These are phyloP conservation scores for Pythium phragmiticola DNA, from an alignment of 352 stramenopile genomes.

Conservation along the genomic window DNA sequence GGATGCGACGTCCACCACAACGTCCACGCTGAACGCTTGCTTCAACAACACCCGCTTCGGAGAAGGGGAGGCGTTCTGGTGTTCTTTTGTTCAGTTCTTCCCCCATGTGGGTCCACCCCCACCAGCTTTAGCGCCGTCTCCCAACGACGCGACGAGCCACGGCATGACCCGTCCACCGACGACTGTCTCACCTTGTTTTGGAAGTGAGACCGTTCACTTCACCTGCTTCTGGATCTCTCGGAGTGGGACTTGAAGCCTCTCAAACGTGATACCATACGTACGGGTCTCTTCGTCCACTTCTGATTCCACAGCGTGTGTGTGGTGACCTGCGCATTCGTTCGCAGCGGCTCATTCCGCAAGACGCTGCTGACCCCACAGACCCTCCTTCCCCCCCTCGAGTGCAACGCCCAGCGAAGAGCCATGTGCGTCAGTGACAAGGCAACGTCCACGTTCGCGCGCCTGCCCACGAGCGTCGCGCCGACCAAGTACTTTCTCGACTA, in stretches of 20 bases:
- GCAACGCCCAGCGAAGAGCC: not conserved
- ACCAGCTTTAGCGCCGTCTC: not conserved
- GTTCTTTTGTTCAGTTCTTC: not conserved
- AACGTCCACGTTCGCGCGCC: conserved; percentile 62
- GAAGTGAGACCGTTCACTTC: not conserved
- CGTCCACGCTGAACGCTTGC: not conserved
- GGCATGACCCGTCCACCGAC: not conserved
- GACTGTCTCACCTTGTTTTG: conserved; percentile 14
- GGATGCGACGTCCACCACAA: too few relatives aligned
- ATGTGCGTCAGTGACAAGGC: conserved; percentile 25
- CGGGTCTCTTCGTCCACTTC: conserved; percentile 12
- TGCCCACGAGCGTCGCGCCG: conserved; percentile 54
- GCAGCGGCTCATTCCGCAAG: conserved; percentile 17
- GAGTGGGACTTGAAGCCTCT: conserved; percentile 22
- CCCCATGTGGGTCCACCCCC: not conserved
- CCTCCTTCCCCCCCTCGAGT: not conserved
- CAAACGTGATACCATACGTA: conserved; percentile 20
- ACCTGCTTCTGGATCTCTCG: conserved; percentile 3
- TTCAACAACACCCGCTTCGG: not conserved
- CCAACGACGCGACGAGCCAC: not conserved
- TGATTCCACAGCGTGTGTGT: conserved; percentile 19
- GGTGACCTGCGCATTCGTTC: conserved; percentile 7
- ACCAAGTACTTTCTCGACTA: conserved; percentile 66
- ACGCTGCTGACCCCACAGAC: not conserved
- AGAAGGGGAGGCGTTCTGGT: too few relatives aligned